phyloP scores from a whole-genome alignment of 257 asterid genomes.

The Solanum verrucosum region DNA sequence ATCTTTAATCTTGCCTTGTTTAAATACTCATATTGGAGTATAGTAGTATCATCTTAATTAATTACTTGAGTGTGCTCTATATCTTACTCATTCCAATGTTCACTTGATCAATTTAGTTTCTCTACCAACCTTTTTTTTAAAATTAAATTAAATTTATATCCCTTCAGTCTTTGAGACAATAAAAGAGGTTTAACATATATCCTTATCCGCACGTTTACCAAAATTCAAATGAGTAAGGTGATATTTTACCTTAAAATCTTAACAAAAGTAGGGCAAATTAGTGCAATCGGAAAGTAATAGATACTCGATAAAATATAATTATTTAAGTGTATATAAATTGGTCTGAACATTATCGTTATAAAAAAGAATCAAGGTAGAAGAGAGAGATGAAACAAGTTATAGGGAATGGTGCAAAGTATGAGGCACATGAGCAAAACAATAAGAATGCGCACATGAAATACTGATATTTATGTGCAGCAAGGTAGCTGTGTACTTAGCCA shows the following conservation, averaged over 20 bases:
- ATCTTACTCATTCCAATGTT: slow-evolving; percentile 25
- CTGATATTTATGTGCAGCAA: neutral
- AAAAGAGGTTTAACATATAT: neutral
- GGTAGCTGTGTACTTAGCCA: neutral
- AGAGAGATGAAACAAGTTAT: slow-evolving; percentile 7
- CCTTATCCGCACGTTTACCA: neutral
- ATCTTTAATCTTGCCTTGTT: slow-evolving; percentile 22
- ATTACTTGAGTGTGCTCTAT: slow-evolving; percentile 8
- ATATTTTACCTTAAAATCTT: neutral
- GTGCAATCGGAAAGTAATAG: neutral
- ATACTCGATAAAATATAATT: neutral
- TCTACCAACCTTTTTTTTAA: neutral
- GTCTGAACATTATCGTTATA: rapidly evolving
- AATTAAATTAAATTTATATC: neutral
- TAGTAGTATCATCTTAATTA: neutral
- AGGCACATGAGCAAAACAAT: neutral
- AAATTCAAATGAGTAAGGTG: neutral
- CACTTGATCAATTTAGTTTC: neutral
- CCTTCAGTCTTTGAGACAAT: neutral
- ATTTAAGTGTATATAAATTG: no score
- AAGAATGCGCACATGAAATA: neutral
- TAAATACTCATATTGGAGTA: neutral
- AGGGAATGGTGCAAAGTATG: slow-evolving; percentile 38
- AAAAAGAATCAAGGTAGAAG: neutral
- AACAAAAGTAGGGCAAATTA: neutral